Base-by-base conservation (phyloP, 2,329 filamentous ascomycete genomes). In the Xylariaceae sp. region DNA sequence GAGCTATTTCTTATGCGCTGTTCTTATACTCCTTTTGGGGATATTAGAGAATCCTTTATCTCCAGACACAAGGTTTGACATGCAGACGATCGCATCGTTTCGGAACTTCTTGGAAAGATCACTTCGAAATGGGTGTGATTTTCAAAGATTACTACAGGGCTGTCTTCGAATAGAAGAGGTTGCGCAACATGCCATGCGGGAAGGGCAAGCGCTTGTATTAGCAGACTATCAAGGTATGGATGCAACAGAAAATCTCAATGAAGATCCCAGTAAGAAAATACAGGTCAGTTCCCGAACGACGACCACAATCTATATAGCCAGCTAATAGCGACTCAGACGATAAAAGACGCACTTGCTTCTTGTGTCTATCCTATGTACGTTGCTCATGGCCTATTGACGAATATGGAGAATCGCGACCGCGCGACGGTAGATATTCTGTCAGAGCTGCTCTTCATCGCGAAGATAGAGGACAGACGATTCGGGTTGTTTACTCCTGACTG, bases 361-460 rank as follows among this genome's bases (percentile, higher is more conserved):
- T 51, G 41, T 31, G 38, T 42, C 6, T 41, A 51, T 32, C 49
- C 49, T 9, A 48, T 51, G 42, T 51, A 51, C 33, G 22, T 51
- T 1, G 49, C 49, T 14, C 39, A 48, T 32, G 42, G 31, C 18
- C n/a, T 51, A 12, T 32, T 51, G 39, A 45, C 49, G 19, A 51
- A 48, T 32, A 42, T 48, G 40, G 19, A 38, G 36, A 51, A 11
- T 22, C 49, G 45, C 12, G 49, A 51, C 44, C 42, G 38, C 17
- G 31, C 41, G 12, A 14, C 49, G 31, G 33, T 44, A 6, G n/a
- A n/a, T 6, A 44, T 32, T 5, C 40, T 51, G 14, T 43, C 39
- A 3, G n/a, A 43, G 27, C 17, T 32, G 12, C 33, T 47, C 15
- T 39, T 44, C n/a, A 27, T 47, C 15, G 14, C 41, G 5, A n/a